These are phyloP conservation scores for Candida ficus DNA, from an alignment of 805 yeast species.

Conservation along the genomic window DNA sequence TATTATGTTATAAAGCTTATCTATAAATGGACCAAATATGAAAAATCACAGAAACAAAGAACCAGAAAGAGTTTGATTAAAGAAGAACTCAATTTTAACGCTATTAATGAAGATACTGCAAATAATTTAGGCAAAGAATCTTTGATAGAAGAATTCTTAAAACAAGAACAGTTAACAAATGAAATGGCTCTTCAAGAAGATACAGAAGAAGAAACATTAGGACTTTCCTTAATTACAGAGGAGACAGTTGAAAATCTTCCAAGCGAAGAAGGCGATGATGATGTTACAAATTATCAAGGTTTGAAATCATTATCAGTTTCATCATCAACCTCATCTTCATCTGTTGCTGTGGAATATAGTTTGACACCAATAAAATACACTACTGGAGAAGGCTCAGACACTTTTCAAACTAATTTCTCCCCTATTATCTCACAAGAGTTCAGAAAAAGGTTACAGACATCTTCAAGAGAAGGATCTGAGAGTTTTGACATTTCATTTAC, in stretches of 20 bases:
- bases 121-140: background rate
- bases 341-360: background rate
- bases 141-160: slow-evolving; percentile 5
- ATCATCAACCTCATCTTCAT: slow-evolving; percentile 8
- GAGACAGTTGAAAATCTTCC: background rate
- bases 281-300: slow-evolving; percentile 13
- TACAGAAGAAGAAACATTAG: background rate
- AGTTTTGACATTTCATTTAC: background rate
- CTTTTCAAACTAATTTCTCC: too few species aligned
- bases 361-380: background rate
- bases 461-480: background rate
- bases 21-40: slow-evolving; percentile 20
- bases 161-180: slow-evolving; percentile 2
- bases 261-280: slow-evolving; percentile 20
- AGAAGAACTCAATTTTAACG: background rate
- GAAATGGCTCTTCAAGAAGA: slow-evolving; percentile 1
- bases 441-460: slow-evolving; percentile 12
- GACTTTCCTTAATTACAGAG: too few species aligned
- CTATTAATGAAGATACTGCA: background rate
- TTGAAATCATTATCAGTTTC: slow-evolving; percentile 11
- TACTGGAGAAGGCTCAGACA: too few species aligned
- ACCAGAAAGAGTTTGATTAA: slow-evolving; percentile 6
- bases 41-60: slow-evolving; percentile 5
- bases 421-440: slow-evolving; percentile 19
- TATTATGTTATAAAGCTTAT: slow-evolving; percentile 17